Percentiles rank a stretch among this genome's conserved stretches.
Conservation (phyloP, 805 yeast genomes). For the Starmerella bacillaris region DNA sequence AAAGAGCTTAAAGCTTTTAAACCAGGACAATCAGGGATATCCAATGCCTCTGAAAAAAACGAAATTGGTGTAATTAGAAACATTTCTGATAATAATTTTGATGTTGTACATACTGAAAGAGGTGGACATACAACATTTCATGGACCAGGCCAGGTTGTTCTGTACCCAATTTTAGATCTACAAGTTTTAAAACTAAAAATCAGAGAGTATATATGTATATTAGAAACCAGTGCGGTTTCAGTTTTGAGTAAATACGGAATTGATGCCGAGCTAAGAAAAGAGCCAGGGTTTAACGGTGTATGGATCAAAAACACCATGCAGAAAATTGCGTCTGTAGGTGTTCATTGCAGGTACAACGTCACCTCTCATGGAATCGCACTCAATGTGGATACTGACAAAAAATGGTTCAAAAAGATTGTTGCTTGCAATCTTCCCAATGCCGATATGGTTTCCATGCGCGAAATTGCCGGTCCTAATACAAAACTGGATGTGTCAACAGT, state of each 20-base stretch:
- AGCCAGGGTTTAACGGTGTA: conserved; percentile 57
- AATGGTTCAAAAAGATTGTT: conserved; percentile 48
- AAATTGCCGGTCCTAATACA: conserved; percentile 1
- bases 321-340: conserved; percentile 80
- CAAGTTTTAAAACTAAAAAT: conserved; percentile 41
- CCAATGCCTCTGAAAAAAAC: conserved; percentile 13
- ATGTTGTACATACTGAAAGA: conserved; percentile 58
- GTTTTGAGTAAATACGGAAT: conserved; percentile 30
- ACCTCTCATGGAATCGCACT: conserved; percentile 83
- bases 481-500: conserved; percentile 24
- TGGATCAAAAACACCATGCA: conserved; percentile 40
- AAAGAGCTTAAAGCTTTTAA: too few relatives aligned
- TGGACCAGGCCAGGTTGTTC: conserved; percentile 86
- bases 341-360: conserved; percentile 64
- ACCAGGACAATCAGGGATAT: too few relatives aligned
- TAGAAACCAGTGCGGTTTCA: conserved; percentile 40
- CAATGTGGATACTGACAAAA: conserved; percentile 56
- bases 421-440: conserved; percentile 77
- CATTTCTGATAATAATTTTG: conserved; percentile 25
- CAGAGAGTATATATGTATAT: conserved; percentile 45
- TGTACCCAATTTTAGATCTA: conserved; percentile 63
- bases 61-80: conserved; percentile 5
- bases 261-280: conserved; percentile 33
- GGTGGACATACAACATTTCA: conserved; percentile 97
- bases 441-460: conserved; percentile 29